Percentiles rank a stretch among this genome's conserved stretches.
Evolutionary conservation across 2,329 filamentous ascomycete genomes (phyloP).

Genomic region (Aspergillus sp.): DNA sequence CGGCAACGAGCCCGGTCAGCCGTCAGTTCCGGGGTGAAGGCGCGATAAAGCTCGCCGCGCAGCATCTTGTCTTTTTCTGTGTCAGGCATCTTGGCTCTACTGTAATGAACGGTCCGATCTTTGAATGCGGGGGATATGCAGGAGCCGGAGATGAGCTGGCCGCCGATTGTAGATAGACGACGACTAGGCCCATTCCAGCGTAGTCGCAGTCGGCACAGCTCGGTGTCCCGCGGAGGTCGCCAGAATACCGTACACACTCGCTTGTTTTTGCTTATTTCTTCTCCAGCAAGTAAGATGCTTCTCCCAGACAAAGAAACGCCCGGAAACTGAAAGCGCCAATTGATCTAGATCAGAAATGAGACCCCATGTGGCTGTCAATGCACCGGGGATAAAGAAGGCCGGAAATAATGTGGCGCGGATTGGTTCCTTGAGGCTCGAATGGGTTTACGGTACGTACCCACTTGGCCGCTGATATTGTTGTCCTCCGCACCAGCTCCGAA

Average conservation of each 20-base stretch:
- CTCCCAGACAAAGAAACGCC: not conserved
- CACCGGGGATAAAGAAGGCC: not conserved
- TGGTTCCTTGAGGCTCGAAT: not conserved
- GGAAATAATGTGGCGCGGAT: not conserved
- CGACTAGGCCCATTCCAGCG: not conserved
- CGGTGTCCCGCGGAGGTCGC: too few species aligned
- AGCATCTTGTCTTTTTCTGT: slow-evolving; percentile 52
- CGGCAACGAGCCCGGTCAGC: slow-evolving; percentile 64
- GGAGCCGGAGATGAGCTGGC: not conserved
- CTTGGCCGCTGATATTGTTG: not conserved
- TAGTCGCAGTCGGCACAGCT: not conserved
- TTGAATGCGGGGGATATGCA: not conserved
- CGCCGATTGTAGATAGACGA: not conserved
- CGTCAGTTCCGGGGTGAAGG: slow-evolving; percentile 68
- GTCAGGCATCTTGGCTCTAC: slow-evolving; percentile 2
- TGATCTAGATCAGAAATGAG: not conserved
- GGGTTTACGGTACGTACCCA: too few species aligned
- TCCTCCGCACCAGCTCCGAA: not conserved
- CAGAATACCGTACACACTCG: too few species aligned
- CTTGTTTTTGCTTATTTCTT: too few species aligned
- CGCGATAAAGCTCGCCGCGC: slow-evolving; percentile 70
- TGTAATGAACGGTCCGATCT: not conserved
- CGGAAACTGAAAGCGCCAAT: not conserved
- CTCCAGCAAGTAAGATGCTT: not conserved
- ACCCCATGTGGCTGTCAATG: not conserved